Base-by-base conservation (phyloP, 2,329 filamentous ascomycete species). In the Ceratocystis diversiconidia region DNA sequence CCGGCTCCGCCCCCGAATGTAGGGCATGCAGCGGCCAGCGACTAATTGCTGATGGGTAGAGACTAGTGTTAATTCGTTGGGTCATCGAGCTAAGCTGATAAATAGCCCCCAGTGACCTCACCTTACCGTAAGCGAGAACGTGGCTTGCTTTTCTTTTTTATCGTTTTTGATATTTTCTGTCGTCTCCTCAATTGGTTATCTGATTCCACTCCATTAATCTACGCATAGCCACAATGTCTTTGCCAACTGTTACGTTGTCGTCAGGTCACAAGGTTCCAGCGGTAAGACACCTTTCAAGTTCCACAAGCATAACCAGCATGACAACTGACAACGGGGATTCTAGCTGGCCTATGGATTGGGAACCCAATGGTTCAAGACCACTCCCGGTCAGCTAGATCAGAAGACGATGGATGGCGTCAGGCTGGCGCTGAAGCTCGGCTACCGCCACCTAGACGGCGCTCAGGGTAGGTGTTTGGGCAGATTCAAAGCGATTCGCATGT, bases 271-370 rank as follows among this genome's bases (percentile, higher is more conserved):
- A 62, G 46, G 32, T 62, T n/a, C 64, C 60, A 7, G 48, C 50
- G 32, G 64, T 66, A 19, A 66, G 64, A 32, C 5, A 57, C 2
- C 32, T 36, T 25, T 41, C 8, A 15, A 22, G 43, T 41, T 41
- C 22, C 25, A 43, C 46, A n/a, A 48, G n/a, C 46, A 48, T n/a
- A 22, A 22, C n/a, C 17, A 19, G 8, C 46, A 48, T 6, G 17
- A 22, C 46, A 48, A 48, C 46, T 48, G 19, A n/a, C 17, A 57
- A 15, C 8, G 12, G 17, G 17, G 2, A 36, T 22, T 17, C 8
- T 66, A 68, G 66, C 19, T 68, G 25, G 66, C 62, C 61, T 68
- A 66, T 60, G 66, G 66, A 5, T 10, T 65, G 15, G 66, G 64
- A 30, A 68, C 66, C 25, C 43, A 36, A 6, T 68, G 66, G 64